A percentile compares a stretch with the other conserved stretches of the same genome.
phyloP scores from a whole-genome alignment of 1,139 yeast species.

The Taphrina betulina region DNA sequence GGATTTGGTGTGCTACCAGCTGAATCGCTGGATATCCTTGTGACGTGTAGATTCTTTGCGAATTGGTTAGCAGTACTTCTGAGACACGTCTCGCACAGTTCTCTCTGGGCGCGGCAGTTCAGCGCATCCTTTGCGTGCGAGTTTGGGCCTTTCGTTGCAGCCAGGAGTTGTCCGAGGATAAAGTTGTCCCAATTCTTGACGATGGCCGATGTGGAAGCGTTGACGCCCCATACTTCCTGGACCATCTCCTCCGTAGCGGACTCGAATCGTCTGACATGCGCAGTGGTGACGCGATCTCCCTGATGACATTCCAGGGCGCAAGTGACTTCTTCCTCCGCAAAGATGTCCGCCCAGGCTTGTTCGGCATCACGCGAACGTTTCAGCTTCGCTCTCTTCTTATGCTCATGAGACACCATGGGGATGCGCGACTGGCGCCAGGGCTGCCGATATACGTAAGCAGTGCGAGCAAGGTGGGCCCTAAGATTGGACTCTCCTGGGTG shows the following conservation, averaged over 20 bases:
- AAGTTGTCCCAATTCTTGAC: conserved; percentile 16
- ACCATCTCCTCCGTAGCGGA: conserved; percentile 8
- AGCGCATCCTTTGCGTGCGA: no score
- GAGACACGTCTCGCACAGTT: conserved; percentile 8
- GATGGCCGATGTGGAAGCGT: conserved; percentile 7
- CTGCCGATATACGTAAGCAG: no score
- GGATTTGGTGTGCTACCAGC: neutral
- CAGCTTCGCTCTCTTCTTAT: conserved; percentile 12
- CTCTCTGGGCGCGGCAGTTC: no score
- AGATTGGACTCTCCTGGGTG: no score
- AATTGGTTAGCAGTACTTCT: conserved; percentile 3
- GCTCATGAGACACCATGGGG: neutral
- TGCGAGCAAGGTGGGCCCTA: no score
- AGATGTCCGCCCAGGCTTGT: conserved; percentile 5
- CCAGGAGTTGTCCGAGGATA: conserved; percentile 7
- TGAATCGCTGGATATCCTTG: conserved; percentile 2
- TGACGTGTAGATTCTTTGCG: conserved; percentile 1
- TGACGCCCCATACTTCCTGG: neutral
- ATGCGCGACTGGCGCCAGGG: no score
- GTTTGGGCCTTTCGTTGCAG: no score
- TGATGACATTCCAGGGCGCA: conserved; percentile 6
- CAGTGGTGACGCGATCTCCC: conserved; percentile 10
- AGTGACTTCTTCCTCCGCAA: neutral
- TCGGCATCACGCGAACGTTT: conserved; percentile 1
- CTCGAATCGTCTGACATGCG: conserved; percentile 4